These are phyloP conservation scores for Penicillium sp. DNA, from an alignment of 2,329 filamentous ascomycete species.

Conservation along the genomic window DNA sequence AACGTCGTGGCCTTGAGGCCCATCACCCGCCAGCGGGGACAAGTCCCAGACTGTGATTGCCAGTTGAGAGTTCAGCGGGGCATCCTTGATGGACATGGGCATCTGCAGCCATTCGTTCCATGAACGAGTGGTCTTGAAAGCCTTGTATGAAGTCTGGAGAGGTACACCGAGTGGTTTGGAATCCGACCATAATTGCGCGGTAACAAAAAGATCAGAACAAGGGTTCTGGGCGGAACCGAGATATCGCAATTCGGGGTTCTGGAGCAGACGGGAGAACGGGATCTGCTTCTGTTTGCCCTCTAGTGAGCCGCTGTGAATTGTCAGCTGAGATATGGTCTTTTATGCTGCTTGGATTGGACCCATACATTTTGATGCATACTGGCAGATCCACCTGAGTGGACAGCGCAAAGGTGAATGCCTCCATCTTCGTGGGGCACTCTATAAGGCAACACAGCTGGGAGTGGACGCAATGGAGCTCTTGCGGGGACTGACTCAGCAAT, in stretches of 20 bases:
- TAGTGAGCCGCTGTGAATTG: conserved; percentile 62
- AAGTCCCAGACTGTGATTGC: conserved; percentile 96
- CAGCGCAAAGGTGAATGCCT: conserved; percentile 92
- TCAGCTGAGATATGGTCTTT: background rate
- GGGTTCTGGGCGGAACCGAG: conserved; percentile 82
- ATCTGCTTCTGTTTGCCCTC: conserved; percentile 77
- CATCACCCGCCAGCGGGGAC: conserved; percentile 72
- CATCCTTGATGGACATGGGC: conserved; percentile 78
- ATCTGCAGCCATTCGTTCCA: conserved; percentile 98
- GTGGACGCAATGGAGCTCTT: conserved; percentile 1
- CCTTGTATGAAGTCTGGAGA: conserved; percentile 87
- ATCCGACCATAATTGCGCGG: conserved; percentile 90
- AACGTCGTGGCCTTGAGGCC: conserved; percentile 72
- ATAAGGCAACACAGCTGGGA: background rate
- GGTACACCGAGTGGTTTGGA: conserved; percentile 93
- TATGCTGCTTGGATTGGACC: conserved; percentile 10
- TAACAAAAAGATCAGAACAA: conserved; percentile 88
- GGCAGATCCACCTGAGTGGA: conserved; percentile 80
- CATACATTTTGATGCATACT: conserved; percentile 64
- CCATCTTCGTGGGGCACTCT: conserved; percentile 59
- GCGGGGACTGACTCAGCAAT: conserved; percentile 15
- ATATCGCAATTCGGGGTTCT: conserved; percentile 77
- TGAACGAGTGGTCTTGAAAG: conserved; percentile 70
- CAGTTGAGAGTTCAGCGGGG: conserved; percentile 78
- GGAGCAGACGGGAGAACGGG: conserved; percentile 74